These are phyloP conservation scores for Cordyceps fumosorosea DNA, from an alignment of 2,329 filamentous ascomycete genomes.

Conservation along the genomic window DNA sequence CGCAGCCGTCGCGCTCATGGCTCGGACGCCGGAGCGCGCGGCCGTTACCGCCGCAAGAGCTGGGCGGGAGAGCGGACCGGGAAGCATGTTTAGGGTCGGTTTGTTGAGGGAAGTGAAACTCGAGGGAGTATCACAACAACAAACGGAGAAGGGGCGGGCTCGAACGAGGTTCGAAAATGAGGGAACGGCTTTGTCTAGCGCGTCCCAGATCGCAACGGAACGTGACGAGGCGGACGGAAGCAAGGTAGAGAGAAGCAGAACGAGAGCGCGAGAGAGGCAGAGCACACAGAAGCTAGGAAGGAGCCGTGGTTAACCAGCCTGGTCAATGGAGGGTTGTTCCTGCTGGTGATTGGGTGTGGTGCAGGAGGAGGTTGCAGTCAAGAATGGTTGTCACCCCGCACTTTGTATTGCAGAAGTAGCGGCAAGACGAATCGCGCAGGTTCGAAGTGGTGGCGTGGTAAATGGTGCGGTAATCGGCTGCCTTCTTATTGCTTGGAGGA, in stretches of 20 bases:
- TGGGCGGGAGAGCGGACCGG: slow-evolving; percentile 43
- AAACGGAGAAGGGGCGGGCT: neutral
- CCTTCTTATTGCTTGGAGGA: slow-evolving; percentile 7
- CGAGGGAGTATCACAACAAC: slow-evolving; percentile 1
- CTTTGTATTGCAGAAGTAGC: slow-evolving; percentile 11
- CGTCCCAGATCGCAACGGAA: slow-evolving; percentile 1
- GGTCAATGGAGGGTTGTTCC: slow-evolving; percentile 7
- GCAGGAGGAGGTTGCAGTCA: slow-evolving; percentile 13
- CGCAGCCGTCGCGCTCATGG: slow-evolving; percentile 49
- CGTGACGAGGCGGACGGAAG: neutral
- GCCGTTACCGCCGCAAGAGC: slow-evolving; percentile 32
- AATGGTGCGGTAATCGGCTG: slow-evolving; percentile 11
- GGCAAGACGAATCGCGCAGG: neutral
- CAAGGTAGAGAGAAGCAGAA: slow-evolving; percentile 1
- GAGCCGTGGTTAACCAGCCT: slow-evolving; percentile 8
- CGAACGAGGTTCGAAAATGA: neutral
- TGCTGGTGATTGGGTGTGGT: slow-evolving; percentile 9
- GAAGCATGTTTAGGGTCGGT: slow-evolving; percentile 38
- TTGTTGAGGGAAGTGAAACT: slow-evolving; percentile 6
- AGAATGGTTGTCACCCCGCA: slow-evolving; percentile 13
- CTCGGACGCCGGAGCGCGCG: slow-evolving; percentile 43
- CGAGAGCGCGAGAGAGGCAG: slow-evolving; percentile 2
- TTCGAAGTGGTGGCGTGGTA: slow-evolving; percentile 14
- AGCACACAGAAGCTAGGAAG: slow-evolving; percentile 4
- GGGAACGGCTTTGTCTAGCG: neutral